These are phyloP conservation scores for Phanerochaete carnosa DNA, from an alignment of 768 basidiomycete genomes.

Conservation along the genomic window DNA sequence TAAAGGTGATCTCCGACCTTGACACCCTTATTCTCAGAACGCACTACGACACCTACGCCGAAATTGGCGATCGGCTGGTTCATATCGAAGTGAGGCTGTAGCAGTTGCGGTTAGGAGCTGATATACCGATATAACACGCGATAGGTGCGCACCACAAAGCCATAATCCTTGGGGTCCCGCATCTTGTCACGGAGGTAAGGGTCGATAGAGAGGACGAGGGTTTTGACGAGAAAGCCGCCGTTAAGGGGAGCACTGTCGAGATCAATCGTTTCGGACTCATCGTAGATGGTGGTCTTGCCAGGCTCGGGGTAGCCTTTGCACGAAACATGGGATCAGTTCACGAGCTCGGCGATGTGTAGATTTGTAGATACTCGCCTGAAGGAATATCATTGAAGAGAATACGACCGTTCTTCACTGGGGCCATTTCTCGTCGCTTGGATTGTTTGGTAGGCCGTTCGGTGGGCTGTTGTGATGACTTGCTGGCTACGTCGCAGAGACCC, in stretches of 20 bases:
- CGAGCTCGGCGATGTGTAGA: background rate
- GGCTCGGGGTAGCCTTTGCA: conserved; percentile 26
- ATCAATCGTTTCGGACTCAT: conserved; percentile 25
- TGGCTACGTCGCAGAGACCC: background rate
- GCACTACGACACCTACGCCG: conserved; percentile 24
- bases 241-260: conserved; percentile 22
- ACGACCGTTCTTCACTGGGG: conserved; percentile 25
- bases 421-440: conserved; percentile 10
- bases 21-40: conserved; percentile 20
- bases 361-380: conserved; percentile 17
- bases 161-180: background rate
- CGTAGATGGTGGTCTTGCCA: conserved; percentile 25
- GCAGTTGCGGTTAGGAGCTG: conserved; percentile 9
- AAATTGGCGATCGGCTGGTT: conserved; percentile 26
- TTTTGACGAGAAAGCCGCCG: conserved; percentile 28
- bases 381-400: conserved; percentile 27
- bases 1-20: conserved; percentile 24
- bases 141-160: conserved; percentile 18
- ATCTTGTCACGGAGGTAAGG: conserved; percentile 18
- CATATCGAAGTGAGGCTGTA: conserved; percentile 19
- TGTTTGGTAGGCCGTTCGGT: background rate
- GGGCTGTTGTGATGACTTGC: background rate
- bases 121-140: conserved; percentile 15
- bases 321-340: background rate
- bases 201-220: conserved; percentile 21